Conservation (phyloP, 495 filamentous ascomycete species). For the Penicillium alfredii region DNA sequence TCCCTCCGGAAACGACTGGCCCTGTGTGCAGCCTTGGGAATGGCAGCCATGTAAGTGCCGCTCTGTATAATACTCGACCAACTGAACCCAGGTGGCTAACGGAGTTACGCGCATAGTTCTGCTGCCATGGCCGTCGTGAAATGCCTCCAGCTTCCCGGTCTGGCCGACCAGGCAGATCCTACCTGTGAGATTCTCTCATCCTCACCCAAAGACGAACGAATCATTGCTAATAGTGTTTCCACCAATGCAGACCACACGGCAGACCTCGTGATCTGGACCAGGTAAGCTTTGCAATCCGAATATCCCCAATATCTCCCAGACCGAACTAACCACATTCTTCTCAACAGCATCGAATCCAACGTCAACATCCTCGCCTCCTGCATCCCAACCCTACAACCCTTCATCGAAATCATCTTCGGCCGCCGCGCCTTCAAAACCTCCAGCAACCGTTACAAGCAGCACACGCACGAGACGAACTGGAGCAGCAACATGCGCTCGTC, state of each 20-base stretch:
- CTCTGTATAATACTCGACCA: too few relatives aligned
- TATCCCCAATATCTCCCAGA: background rate
- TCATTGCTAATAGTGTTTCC: too few relatives aligned
- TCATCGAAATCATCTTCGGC: slow-evolving; percentile 30
- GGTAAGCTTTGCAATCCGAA: slow-evolving; percentile 25
- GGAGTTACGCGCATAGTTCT: slow-evolving; percentile 6
- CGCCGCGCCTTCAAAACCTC: too few relatives aligned
- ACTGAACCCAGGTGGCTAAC: background rate
- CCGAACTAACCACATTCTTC: background rate
- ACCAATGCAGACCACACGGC: slow-evolving; percentile 21
- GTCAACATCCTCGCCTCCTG: slow-evolving; percentile 44
- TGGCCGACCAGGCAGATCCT: slow-evolving; percentile 30
- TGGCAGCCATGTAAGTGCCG: slow-evolving; percentile 32
- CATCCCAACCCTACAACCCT: slow-evolving; percentile 42
- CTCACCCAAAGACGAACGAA: too few relatives aligned
- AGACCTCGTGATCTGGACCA: slow-evolving; percentile 40
- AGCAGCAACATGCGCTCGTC: too few relatives aligned
- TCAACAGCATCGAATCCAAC: slow-evolving; percentile 39
- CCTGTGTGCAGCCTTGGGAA: slow-evolving; percentile 36
- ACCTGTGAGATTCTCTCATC: slow-evolving; percentile 25
- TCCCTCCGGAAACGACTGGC: slow-evolving; percentile 41
- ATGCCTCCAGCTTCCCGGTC: slow-evolving; percentile 30
- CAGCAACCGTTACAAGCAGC: too few relatives aligned
- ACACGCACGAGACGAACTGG: too few relatives aligned
- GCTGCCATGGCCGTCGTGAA: slow-evolving; percentile 34